Percentiles rank a stretch among this genome's conserved stretches.
Evolutionary conservation across 495 filamentous ascomycete species (phyloP).

Genomic region (Penicillium ochrochloron): DNA sequence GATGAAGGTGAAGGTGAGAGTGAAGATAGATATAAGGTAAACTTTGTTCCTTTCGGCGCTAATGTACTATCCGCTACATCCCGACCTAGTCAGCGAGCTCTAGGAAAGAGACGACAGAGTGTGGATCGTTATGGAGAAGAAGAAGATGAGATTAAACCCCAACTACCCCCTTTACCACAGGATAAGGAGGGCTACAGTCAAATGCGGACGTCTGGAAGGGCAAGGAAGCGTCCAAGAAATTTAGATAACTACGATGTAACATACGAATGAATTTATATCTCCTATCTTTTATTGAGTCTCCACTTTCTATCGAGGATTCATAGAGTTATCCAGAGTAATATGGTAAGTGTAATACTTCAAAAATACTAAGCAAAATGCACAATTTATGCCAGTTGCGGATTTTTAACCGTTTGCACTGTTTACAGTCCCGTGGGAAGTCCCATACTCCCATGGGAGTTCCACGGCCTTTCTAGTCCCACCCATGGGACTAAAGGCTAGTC

Average conservation of each 20-base stretch:
- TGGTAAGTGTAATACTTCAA: no score
- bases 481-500: no score
- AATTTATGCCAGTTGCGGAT: no score
- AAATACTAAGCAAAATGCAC: no score
- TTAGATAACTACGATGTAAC: neutral
- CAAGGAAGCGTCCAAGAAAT: neutral
- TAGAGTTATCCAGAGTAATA: neutral
- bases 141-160: neutral
- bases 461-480: no score
- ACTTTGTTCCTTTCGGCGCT: neutral
- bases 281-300: neutral
- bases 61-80: neutral
- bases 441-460: no score
- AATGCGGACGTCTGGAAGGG: neutral
- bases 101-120: neutral
- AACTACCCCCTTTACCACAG: neutral
- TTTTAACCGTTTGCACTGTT: no score
- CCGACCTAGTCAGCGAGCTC: neutral
- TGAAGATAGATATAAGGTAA: neutral
- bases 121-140: neutral
- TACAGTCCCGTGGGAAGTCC: no score
- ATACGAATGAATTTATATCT: neutral
- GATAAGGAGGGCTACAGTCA: neutral
- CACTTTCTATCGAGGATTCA: neutral
- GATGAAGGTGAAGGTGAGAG: neutral